phyloP scores from a whole-genome alignment of 2,329 filamentous ascomycete genomes.

The Juglanconis oblonga region DNA sequence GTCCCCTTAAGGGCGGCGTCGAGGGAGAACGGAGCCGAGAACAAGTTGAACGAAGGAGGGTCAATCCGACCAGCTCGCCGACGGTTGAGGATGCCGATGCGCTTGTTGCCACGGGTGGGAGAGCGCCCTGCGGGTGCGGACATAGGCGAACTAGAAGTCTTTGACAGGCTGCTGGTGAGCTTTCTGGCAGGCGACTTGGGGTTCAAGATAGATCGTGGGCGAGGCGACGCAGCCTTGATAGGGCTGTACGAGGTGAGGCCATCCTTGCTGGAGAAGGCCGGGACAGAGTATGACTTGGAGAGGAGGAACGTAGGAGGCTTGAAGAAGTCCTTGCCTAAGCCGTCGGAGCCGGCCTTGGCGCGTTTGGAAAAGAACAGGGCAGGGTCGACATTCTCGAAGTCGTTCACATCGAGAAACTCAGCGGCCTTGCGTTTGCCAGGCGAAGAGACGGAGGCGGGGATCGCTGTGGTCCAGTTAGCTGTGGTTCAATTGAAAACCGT shows the following conservation, averaged over 20 bases:
- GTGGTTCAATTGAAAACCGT: background rate
- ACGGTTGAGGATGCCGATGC: conserved; percentile 65
- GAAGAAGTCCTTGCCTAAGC: conserved; percentile 41
- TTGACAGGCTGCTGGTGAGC: conserved; percentile 40
- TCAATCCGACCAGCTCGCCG: conserved; percentile 70
- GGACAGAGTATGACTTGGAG: conserved; percentile 37
- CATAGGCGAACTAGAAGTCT: conserved; percentile 47
- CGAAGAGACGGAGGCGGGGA: conserved; percentile 31
- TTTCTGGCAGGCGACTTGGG: conserved; percentile 51
- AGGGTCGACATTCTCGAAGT: conserved; percentile 63
- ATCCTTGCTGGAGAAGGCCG: conserved; percentile 26
- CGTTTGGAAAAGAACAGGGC: conserved; percentile 52
- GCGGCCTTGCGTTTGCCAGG: conserved; percentile 56
- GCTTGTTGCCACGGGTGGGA: conserved; percentile 66
- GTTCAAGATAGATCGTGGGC: conserved; percentile 45
- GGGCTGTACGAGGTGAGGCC: conserved; percentile 29
- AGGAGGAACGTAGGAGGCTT: conserved; percentile 48
- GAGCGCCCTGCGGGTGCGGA: conserved; percentile 77
- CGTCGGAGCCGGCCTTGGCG: conserved; percentile 46
- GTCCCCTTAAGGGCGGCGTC: conserved; percentile 80
- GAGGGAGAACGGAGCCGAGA: conserved; percentile 71
- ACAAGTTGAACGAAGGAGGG: conserved; percentile 58
- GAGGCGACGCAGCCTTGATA: conserved; percentile 27
- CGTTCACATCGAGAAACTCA: conserved; percentile 46
- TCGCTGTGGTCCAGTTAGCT: conserved; percentile 37